Percentiles rank a stretch among this genome's conserved stretches.
Evolutionary conservation across 441 rosid genomes (phyloP).

Genomic region (Aquilaria agallochum): DNA sequence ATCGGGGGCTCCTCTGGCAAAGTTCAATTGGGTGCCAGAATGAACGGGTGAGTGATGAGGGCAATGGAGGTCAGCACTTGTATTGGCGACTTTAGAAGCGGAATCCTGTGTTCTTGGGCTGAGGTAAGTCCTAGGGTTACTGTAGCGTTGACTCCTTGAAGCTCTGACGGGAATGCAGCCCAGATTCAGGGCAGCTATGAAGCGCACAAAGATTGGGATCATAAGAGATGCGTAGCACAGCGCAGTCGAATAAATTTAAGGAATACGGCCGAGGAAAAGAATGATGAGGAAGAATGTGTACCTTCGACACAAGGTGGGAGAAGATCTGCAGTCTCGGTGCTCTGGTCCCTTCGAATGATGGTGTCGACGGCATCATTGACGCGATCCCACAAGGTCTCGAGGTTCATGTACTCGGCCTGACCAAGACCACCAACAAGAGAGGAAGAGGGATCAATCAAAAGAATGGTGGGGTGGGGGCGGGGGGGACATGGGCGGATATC

Average conservation of each 20-base stretch:
- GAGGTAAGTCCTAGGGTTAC: constrained; percentile 77
- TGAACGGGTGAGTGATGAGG: constrained; percentile 24
- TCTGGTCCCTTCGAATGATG: constrained; percentile 83
- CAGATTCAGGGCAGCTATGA: constrained; percentile 88
- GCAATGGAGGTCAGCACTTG: constrained; percentile 20
- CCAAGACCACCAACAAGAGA: constrained; percentile 1
- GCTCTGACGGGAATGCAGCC: constrained; percentile 93
- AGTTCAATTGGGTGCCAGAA: constrained; percentile 27
- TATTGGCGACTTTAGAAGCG: constrained; percentile 31
- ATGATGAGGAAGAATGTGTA: constrained; percentile 19
- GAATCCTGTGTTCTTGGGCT: constrained; percentile 59
- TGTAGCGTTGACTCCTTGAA: constrained; percentile 94
- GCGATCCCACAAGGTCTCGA: constrained; percentile 83
- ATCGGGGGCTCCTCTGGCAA: constrained; percentile 26
- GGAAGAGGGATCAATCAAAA: constrained; percentile 10
- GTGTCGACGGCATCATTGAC: constrained; percentile 88
- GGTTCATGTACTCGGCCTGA: constrained; percentile 78
- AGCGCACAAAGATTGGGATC: constrained; percentile 3
- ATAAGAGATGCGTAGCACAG: too few species aligned
- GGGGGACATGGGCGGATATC: too few species aligned
- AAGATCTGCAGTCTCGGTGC: constrained; percentile 75
- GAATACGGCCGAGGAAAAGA: background rate
- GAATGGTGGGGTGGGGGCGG: background rate
- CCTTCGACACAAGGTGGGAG: constrained; percentile 99
- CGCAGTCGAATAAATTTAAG: too few species aligned